Percentiles rank a stretch among this genome's conserved stretches.
phyloP scores from a whole-genome alignment of 2,329 filamentous ascomycete genomes.

The Diaporthe destruens region DNA sequence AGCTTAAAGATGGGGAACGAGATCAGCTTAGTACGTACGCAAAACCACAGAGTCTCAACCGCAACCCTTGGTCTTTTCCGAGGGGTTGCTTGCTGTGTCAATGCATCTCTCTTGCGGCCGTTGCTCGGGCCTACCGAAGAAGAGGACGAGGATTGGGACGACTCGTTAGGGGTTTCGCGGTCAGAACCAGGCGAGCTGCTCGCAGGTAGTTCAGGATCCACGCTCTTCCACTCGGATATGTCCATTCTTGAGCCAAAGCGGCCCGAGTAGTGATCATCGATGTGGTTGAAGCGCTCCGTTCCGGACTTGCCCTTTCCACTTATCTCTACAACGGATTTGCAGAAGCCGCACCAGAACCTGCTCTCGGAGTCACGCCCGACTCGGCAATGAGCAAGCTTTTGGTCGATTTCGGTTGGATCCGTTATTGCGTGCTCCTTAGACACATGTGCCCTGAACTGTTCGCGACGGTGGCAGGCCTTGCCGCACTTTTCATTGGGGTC shows the following conservation, averaged over 20 bases:
- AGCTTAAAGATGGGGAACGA: background rate
- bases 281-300: constrained; percentile 74
- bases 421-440: constrained; percentile 59
- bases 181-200: constrained; percentile 14
- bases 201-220: constrained; percentile 48
- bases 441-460: constrained; percentile 74
- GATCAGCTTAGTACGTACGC: constrained; percentile 26
- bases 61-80: constrained; percentile 16
- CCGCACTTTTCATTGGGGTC: constrained; percentile 60
- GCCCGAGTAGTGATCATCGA: constrained; percentile 77
- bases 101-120: constrained; percentile 27
- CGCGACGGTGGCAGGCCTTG: constrained; percentile 68
- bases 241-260: constrained; percentile 55
- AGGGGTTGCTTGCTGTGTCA: constrained; percentile 6
- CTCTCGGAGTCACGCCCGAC: constrained; percentile 74
- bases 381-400: constrained; percentile 65
- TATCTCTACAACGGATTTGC: constrained; percentile 67
- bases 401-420: constrained; percentile 52
- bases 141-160: constrained; percentile 15
- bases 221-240: constrained; percentile 69
- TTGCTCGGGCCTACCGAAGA: background rate
- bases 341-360: constrained; percentile 92
- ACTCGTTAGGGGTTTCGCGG: constrained; percentile 33
- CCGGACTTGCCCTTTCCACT: constrained; percentile 62
- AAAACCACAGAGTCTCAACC: constrained; percentile 38